Conservation (phyloP, 2,329 filamentous ascomycete genomes). For the Aspergillus bombycis region DNA sequence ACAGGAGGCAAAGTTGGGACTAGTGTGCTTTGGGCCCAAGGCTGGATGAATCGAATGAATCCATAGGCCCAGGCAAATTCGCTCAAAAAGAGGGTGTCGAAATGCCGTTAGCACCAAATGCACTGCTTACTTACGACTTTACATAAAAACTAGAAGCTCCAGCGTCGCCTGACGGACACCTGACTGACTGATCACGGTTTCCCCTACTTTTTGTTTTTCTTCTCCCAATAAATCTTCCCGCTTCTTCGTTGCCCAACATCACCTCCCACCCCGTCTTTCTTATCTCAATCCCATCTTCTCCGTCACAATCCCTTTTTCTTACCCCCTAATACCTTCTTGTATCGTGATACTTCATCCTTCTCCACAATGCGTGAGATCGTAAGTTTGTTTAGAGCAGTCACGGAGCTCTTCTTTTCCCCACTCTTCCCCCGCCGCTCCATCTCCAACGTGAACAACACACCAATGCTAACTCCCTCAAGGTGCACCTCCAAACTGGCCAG, state of each 20-base stretch:
- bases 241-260: slow-evolving; percentile 7
- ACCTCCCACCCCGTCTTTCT: slow-evolving; percentile 23
- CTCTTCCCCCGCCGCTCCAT: not conserved
- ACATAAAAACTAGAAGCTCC: not conserved
- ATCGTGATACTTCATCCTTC: slow-evolving; percentile 17
- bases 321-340: slow-evolving; percentile 18
- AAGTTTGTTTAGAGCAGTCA: slow-evolving; percentile 49
- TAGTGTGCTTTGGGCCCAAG: slow-evolving; percentile 1
- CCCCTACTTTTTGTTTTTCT: not conserved
- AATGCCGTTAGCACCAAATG: not conserved
- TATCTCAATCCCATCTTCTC: slow-evolving; percentile 20
- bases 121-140: slow-evolving; percentile 1
- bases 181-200: not conserved
- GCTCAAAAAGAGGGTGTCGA: not conserved
- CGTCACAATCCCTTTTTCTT: slow-evolving; percentile 19
- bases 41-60: not conserved
- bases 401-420: slow-evolving; percentile 35
- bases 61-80: not conserved
- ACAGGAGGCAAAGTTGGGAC: not conserved
- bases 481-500: slow-evolving; percentile 99
- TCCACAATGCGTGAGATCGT: slow-evolving; percentile 75
- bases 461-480: slow-evolving; percentile 63
- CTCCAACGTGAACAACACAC: slow-evolving; percentile 11
- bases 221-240: slow-evolving; percentile 6
- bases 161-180: not conserved